phyloP scores from a whole-genome alignment of 345 rosid species.

The Excoecaria agallocha region DNA sequence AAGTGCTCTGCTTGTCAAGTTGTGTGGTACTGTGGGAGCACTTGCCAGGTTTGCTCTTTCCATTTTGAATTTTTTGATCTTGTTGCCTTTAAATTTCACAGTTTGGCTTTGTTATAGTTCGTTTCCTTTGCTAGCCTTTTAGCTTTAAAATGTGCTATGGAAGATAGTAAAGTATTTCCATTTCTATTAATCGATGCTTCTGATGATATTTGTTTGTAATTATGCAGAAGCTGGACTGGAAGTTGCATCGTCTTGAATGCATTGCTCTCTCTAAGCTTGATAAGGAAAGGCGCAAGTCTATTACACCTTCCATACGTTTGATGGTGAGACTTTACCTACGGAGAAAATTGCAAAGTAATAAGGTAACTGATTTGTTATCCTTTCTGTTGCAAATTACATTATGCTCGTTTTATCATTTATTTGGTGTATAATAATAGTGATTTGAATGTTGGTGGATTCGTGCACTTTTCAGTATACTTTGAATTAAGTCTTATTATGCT shows the following conservation, averaged over 20 bases:
- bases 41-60: conserved; percentile 61
- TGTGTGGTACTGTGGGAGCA: conserved; percentile 72
- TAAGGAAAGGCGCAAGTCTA: conserved; percentile 51
- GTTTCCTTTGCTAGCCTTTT: not conserved
- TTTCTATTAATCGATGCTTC: not conserved
- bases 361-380: conserved; percentile 37
- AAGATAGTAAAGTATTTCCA: not conserved
- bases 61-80: too few relatives aligned
- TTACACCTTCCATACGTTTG: conserved; percentile 74
- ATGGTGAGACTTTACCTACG: conserved; percentile 68
- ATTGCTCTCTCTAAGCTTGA: conserved; percentile 60
- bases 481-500: not conserved
- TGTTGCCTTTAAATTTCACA: too few relatives aligned
- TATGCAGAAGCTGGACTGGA: conserved; percentile 80
- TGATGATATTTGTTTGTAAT: not conserved
- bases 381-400: not conserved
- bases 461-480: not conserved
- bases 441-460: not conserved
- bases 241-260: conserved; percentile 80
- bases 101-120: too few relatives aligned
- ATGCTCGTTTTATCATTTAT: not conserved
- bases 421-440: not conserved
- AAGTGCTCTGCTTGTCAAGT: conserved; percentile 72
- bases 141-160: not conserved
- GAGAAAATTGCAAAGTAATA: conserved; percentile 62